Evolutionary conservation across 768 basidiomycete species (phyloP), one percentile per base, ranked within the genome.

Genomic region (Mycena filopes): DNA sequence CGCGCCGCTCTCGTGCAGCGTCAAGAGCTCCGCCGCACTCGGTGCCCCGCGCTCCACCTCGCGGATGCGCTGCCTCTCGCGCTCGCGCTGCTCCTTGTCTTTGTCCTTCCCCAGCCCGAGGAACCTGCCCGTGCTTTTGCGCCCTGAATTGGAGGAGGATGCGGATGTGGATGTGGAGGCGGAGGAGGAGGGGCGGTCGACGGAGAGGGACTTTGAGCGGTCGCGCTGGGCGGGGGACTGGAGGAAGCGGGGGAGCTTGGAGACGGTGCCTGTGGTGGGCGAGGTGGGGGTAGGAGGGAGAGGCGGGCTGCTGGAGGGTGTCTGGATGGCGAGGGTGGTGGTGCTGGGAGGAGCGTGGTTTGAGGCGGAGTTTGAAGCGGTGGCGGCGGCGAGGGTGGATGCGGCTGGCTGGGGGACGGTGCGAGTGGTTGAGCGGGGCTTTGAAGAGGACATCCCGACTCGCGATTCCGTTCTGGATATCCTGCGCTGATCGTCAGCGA

Each of bases 211-310:
- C 76, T 78, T 82, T 25, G 81, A 81, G 66, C 84, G 77, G 77
- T 86, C 84, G 60, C 84, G 79, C 13, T 65, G 49, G 71, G 81
- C 78, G 1, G 61, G 60, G 62, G 85, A 86, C 65, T 84, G 82
- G 28, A 86, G 78, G 69, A 86, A 84, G 72, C 83, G 85, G 70
- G 83, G 74, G 36, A 86, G 72, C 73, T 84, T 85, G n/a, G 82
- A 79, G 50, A 74, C 64, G 33, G 33, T 33, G 33, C 33, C 33
- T 67, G 77, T 76, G 26, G 67, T 66, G 5, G 60, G 50, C 15
- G 50, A 51, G 28, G 41, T 49, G 10, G 58, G 46, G 20, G 41
- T 31, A 1, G 58, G 46, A 20, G n/a, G 50, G 5, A 18, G 21
- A 33, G 33, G 29, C 0, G 40, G 25, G 9, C 41, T 29, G 26